Conservation (phyloP, 2,329 filamentous ascomycete genomes). For the Ramularia endophylla region DNA sequence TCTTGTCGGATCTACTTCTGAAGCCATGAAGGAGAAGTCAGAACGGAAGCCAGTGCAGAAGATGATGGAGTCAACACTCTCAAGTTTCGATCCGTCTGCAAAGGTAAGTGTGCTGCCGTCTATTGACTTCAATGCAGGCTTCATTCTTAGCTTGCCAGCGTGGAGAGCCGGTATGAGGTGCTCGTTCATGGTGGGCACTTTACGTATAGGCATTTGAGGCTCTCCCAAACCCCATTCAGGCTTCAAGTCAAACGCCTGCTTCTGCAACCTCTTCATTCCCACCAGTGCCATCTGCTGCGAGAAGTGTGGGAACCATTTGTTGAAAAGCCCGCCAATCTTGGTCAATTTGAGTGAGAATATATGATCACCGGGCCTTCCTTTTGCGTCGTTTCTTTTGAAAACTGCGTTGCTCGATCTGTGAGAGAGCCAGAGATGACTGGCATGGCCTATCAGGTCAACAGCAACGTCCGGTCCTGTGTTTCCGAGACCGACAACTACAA, state of each 20-base stretch:
- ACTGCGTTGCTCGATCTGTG: too few relatives aligned
- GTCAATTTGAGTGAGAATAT: conserved; percentile 3
- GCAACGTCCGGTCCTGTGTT: too few relatives aligned
- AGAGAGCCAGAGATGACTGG: too few relatives aligned
- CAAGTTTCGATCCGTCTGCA: too few relatives aligned
- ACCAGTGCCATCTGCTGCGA: conserved; percentile 1
- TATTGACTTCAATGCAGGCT: too few relatives aligned
- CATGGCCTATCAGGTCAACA: too few relatives aligned
- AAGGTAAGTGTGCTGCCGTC: too few relatives aligned
- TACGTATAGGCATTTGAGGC: neutral
- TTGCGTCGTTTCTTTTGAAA: conserved; percentile 3
- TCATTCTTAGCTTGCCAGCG: neutral
- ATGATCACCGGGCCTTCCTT: conserved; percentile 8
- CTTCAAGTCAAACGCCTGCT: conserved; percentile 4
- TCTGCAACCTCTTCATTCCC: conserved; percentile 2
- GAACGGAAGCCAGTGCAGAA: too few relatives aligned
- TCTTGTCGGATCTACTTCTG: too few relatives aligned
- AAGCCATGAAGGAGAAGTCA: too few relatives aligned
- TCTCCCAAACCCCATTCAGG: conserved; percentile 6
- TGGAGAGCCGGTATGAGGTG: conserved; percentile 6
- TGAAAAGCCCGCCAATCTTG: conserved; percentile 5
- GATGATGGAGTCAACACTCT: too few relatives aligned
- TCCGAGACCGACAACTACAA: too few relatives aligned
- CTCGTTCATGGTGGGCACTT: conserved; percentile 5
- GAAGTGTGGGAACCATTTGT: conserved; percentile 3